Conservation (phyloP, 257 asterid genomes). For the Phtheirospermum japonicum region DNA sequence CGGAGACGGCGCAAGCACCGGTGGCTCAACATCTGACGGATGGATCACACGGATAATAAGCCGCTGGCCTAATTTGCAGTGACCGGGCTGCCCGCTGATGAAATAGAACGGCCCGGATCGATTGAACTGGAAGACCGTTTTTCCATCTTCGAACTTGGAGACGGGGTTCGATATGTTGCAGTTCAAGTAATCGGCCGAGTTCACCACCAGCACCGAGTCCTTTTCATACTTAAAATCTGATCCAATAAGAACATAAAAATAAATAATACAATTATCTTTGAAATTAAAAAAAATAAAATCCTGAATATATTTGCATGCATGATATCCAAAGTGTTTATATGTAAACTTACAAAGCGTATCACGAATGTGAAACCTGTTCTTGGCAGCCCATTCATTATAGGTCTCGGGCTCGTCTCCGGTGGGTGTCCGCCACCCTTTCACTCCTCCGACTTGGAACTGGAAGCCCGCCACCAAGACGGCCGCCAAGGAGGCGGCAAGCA, state of each 20-base stretch:
- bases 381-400: constrained; percentile 76
- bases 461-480: constrained; percentile 34
- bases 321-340: too few species aligned
- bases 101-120: constrained; percentile 59
- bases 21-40: constrained; percentile 28
- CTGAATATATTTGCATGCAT: too few species aligned
- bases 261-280: too few species aligned
- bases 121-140: constrained; percentile 44
- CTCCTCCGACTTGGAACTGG: constrained; percentile 56
- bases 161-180: constrained; percentile 58
- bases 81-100: constrained; percentile 64
- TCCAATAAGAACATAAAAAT: too few species aligned
- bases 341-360: constrained; percentile 60
- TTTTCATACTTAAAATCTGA: constrained; percentile 59
- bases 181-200: constrained; percentile 39
- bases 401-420: constrained; percentile 56
- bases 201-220: constrained; percentile 68
- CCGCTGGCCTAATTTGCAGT: constrained; percentile 63
- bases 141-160: constrained; percentile 47
- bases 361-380: constrained; percentile 60
- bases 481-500: constrained; percentile 31
- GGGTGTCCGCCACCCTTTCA: constrained; percentile 54
- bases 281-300: too few species aligned
- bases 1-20: constrained; percentile 41
- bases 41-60: constrained; percentile 68